Evolutionary conservation across 768 basidiomycete genomes (phyloP).

Genomic region (Mycena kentingensis): DNA sequence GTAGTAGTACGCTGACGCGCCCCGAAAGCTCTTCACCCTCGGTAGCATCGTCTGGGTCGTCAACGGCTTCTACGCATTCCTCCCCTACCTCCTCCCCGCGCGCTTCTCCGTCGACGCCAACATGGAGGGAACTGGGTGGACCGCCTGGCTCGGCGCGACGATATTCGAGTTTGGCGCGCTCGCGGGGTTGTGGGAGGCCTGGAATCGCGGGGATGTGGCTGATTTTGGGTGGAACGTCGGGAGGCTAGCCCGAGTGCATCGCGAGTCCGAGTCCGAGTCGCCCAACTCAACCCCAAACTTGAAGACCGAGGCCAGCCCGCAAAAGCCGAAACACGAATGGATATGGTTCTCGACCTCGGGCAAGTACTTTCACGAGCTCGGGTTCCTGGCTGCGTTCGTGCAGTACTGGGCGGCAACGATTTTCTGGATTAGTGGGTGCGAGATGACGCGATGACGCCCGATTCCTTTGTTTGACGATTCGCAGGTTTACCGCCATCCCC

Average conservation of each 20-base stretch:
- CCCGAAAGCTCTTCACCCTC: slow-evolving; percentile 37
- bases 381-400: slow-evolving; percentile 50
- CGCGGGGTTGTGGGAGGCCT: slow-evolving; percentile 55
- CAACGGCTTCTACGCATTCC: slow-evolving; percentile 57
- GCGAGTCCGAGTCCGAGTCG: slow-evolving; percentile 4
- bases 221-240: slow-evolving; percentile 39
- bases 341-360: slow-evolving; percentile 41
- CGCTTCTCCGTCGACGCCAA: slow-evolving; percentile 29
- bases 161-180: slow-evolving; percentile 61
- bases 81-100: slow-evolving; percentile 46
- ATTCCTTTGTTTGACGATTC: slow-evolving; percentile 9
- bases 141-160: slow-evolving; percentile 59
- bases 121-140: slow-evolving; percentile 43
- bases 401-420: slow-evolving; percentile 59
- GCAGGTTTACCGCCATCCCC: slow-evolving; percentile 41
- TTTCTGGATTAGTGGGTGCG: slow-evolving; percentile 59
- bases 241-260: slow-evolving; percentile 18
- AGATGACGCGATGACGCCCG: neutral
- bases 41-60: slow-evolving; percentile 55
- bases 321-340: slow-evolving; percentile 31
- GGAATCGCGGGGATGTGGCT: slow-evolving; percentile 46
- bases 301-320: slow-evolving; percentile 24
- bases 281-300: neutral
- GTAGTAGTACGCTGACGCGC: too few relatives aligned
- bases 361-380: slow-evolving; percentile 45